These are phyloP conservation scores for Mycena leptocephala DNA, from an alignment of 768 basidiomycete genomes.

Conservation along the genomic window DNA sequence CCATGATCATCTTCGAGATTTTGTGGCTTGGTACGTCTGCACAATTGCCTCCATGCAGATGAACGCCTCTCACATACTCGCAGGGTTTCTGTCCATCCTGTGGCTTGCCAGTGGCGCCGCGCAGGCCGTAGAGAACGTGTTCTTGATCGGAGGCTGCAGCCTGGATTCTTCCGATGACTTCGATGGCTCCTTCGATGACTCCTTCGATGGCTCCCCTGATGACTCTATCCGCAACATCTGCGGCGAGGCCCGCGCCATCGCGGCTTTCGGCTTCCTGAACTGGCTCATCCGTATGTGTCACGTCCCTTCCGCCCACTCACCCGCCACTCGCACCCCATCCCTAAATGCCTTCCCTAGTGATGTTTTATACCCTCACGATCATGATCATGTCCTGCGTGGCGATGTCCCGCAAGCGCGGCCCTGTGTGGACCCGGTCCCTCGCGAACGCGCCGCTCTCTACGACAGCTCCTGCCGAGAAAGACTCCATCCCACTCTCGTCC, in stretches of 20 bases:
- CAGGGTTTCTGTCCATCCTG: not conserved
- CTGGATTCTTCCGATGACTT: not conserved
- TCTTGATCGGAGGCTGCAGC: not conserved
- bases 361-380: not conserved
- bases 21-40: not conserved
- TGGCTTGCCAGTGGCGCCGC: not conserved
- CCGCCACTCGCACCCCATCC: too few relatives aligned
- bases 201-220: not conserved
- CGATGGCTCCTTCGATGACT: not conserved
- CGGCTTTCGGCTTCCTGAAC: not conserved
- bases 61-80: not conserved
- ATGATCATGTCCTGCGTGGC: not conserved
- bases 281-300: not conserved
- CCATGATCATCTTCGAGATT: not conserved
- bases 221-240: not conserved
- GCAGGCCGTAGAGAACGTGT: not conserved
- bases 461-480: not conserved
- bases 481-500: not conserved
- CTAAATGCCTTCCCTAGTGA: not conserved
- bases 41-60: not conserved
- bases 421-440: not conserved
- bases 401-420: not conserved
- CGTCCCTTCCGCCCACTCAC: not conserved
- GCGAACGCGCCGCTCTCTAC: not conserved
- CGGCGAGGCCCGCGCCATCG: not conserved